phyloP scores from a whole-genome alignment of 495 filamentous ascomycete species.

The Podospora comata region DNA sequence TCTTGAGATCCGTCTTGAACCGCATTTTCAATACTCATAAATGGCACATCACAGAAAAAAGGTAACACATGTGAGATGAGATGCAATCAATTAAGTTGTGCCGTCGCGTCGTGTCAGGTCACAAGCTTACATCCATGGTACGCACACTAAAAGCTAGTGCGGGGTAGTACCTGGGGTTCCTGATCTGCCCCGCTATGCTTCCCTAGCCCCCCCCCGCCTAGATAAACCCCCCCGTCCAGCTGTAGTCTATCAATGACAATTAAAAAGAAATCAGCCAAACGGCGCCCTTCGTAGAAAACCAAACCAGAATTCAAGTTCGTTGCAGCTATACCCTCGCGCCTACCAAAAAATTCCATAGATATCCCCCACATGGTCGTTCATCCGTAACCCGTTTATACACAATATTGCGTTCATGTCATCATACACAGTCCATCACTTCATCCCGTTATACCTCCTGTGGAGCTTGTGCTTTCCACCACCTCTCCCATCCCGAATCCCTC shows the following conservation, averaged over 20 bases:
- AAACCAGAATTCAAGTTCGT: background rate
- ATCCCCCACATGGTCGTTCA: background rate
- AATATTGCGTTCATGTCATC: background rate
- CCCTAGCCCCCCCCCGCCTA: no score
- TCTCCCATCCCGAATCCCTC: constrained; percentile 31
- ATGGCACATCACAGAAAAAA: background rate
- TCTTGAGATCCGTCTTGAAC: constrained; percentile 75
- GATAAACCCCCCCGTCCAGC: no score
- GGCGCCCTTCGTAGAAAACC: background rate
- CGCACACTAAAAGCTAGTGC: background rate
- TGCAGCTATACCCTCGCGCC: background rate
- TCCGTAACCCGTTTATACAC: background rate
- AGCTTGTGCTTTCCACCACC: constrained; percentile 29
- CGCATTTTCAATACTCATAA: constrained; percentile 54
- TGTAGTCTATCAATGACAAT: no score
- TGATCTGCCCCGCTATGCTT: background rate
- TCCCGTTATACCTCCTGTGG: constrained; percentile 16
- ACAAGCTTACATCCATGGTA: background rate
- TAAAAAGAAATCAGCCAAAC: no score
- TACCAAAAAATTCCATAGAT: background rate
- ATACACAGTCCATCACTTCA: background rate
- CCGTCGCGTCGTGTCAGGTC: constrained; percentile 9
- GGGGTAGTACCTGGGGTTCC: background rate
- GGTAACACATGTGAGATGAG: background rate
- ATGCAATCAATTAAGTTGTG: constrained; percentile 3